These are phyloP conservation scores for Candida tetrigidarum DNA, from an alignment of 1,139 yeast genomes.

Conservation along the genomic window DNA sequence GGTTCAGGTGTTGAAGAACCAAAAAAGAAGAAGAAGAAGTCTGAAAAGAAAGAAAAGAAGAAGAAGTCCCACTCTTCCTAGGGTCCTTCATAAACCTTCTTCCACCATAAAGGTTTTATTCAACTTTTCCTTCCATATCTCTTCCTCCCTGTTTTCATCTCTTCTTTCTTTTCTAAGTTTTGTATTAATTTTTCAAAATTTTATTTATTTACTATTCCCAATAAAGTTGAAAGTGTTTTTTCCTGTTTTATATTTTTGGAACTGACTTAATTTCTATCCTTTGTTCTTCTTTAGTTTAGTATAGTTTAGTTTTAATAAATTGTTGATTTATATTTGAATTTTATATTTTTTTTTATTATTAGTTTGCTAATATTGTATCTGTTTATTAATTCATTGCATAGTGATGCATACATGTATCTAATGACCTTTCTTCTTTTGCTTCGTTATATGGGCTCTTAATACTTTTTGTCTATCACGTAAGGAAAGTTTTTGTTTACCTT, in stretches of 20 bases:
- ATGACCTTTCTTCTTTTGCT: conserved; percentile 86
- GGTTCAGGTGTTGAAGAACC: conserved; percentile 7
- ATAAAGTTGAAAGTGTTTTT: background rate
- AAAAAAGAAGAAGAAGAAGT: conserved; percentile 17
- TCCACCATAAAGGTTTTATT: too few relatives aligned
- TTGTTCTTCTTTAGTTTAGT: too few relatives aligned
- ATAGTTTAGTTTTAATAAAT: too few relatives aligned
- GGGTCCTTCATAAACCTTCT: conserved; percentile 5
- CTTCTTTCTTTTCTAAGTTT: conserved; percentile 2
- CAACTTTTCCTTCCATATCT: too few relatives aligned
- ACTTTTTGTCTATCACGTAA: conserved; percentile 89
- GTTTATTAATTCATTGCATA: conserved; percentile 3
- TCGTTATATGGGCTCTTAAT: conserved; percentile 80
- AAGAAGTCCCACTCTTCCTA: conserved; percentile 19
- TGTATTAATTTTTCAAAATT: conserved; percentile 7
- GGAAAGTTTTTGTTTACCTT: conserved; percentile 90
- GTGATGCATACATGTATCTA: too few relatives aligned
- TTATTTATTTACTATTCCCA: background rate
- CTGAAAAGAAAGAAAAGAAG: conserved; percentile 25
- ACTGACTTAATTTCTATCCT: background rate
- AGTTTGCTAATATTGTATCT: background rate
- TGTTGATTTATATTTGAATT: background rate
- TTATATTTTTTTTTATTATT: background rate
- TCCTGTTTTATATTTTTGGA: background rate
- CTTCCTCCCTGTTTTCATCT: background rate